Conservation (phyloP, 2,329 filamentous ascomycete genomes). For the Daldinia eschscholtzii region DNA sequence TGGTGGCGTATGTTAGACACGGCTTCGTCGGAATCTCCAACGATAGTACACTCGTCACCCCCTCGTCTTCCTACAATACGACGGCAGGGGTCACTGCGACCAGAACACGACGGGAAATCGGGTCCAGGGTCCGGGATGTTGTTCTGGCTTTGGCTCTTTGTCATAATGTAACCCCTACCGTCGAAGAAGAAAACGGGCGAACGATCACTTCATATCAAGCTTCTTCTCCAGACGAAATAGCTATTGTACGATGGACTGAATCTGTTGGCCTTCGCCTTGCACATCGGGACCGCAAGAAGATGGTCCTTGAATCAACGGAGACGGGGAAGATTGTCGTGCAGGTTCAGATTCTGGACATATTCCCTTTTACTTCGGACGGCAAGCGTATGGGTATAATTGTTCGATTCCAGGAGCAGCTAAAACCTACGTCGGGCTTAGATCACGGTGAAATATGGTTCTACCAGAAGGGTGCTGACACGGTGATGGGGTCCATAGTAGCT, state of each 20-base stretch:
- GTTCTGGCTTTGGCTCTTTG: constrained; percentile 92
- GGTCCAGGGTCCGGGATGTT: constrained; percentile 90
- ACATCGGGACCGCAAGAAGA: constrained; percentile 87
- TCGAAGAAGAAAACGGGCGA: constrained; percentile 83
- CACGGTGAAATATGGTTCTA: constrained; percentile 96
- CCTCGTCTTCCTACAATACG: constrained; percentile 77
- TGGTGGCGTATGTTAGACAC: constrained; percentile 85
- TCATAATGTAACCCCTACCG: constrained; percentile 95
- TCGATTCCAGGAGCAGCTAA: constrained; percentile 76
- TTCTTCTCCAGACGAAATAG: constrained; percentile 97
- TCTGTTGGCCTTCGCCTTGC: constrained; percentile 87
- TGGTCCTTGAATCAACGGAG: constrained; percentile 82
- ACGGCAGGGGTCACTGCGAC: constrained; percentile 74
- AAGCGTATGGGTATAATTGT: constrained; percentile 99
- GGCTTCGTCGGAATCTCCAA: constrained; percentile 72
- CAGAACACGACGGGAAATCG: constrained; percentile 91
- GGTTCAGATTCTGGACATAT: constrained; percentile 91
- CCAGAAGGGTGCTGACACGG: constrained; percentile 97
- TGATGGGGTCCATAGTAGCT: constrained; percentile 96
- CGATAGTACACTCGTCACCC: constrained; percentile 74
- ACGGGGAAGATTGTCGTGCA: constrained; percentile 81
- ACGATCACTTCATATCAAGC: constrained; percentile 90
- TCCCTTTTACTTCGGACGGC: constrained; percentile 97
- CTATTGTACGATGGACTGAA: constrained; percentile 96
- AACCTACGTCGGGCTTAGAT: constrained; percentile 63